A percentile compares a stretch with the other conserved stretches of the same genome.
phyloP scores from a whole-genome alignment of 306 rosid genomes.

The Inga leiocalycina region DNA sequence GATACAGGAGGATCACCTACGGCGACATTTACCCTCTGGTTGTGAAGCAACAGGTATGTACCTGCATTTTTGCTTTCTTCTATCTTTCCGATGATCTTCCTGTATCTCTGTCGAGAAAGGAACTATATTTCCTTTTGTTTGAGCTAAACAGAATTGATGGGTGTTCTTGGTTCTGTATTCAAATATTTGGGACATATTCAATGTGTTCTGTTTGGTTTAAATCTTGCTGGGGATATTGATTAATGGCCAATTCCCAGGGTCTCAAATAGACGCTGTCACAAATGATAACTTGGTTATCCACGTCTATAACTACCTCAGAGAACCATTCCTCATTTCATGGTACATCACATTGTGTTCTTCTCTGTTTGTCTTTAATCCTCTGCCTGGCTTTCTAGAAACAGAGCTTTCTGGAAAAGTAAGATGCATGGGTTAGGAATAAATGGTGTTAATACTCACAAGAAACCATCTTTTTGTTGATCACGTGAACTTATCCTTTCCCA shows the following conservation, averaged over 20 bases:
- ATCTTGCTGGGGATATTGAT: conserved; percentile 83
- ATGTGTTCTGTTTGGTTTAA: not conserved
- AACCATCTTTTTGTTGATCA: not conserved
- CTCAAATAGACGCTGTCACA: conserved; percentile 91
- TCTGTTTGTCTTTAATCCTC: not conserved
- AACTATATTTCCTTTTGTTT: too few relatives aligned
- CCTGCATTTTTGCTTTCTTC: not conserved
- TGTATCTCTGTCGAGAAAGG: not conserved
- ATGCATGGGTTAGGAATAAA: not conserved
- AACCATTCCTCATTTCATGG: conserved; percentile 95
- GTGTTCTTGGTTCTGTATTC: not conserved
- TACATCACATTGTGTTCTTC: conserved; percentile 17
- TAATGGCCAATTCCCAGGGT: conserved; percentile 96
- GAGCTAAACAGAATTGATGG: not conserved
- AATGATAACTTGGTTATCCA: conserved; percentile 82
- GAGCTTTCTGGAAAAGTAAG: not conserved
- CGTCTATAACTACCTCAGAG: conserved; percentile 75
- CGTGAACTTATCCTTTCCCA: not conserved
- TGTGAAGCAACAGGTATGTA: conserved; percentile 75
- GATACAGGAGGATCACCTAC: conserved; percentile 80
- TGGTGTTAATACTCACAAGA: not conserved
- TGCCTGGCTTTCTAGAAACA: not conserved
- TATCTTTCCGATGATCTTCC: not conserved
- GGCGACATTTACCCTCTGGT: conserved; percentile 92
- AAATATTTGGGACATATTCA: not conserved